These are phyloP conservation scores for Colletotrichum sp. DNA, from an alignment of 2,329 filamentous ascomycete genomes.

Conservation along the genomic window DNA sequence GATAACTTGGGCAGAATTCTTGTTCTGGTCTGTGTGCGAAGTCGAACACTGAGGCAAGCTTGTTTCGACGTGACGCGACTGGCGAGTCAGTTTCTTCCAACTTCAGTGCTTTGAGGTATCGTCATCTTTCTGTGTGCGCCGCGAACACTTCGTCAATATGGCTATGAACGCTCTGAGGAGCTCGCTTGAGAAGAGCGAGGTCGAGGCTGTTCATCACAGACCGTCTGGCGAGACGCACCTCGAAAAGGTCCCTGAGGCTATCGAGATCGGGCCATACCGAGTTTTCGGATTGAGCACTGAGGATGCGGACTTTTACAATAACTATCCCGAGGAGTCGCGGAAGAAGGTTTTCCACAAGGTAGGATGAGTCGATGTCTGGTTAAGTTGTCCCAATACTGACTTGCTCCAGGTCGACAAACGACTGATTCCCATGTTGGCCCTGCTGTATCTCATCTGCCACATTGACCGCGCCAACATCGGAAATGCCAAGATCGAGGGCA, in stretches of 20 bases:
- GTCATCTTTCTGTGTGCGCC: accelerated
- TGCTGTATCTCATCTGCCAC: slow-evolving; percentile 62
- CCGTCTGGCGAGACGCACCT: background rate
- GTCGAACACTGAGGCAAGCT: background rate
- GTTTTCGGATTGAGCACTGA: slow-evolving; percentile 31
- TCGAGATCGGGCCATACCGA: slow-evolving; percentile 32
- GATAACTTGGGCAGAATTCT: background rate
- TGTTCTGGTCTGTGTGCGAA: background rate
- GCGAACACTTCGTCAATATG: background rate
- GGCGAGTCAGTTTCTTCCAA: background rate
- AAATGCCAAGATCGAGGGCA: slow-evolving; percentile 55
- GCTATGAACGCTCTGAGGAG: background rate
- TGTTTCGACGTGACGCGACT: background rate
- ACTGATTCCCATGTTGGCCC: slow-evolving; percentile 56
- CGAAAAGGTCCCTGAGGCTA: slow-evolving; percentile 23
- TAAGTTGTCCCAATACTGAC: background rate
- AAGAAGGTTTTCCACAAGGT: slow-evolving; percentile 28
- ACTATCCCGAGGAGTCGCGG: slow-evolving; percentile 28
- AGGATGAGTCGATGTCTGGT: background rate
- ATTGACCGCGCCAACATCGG: slow-evolving; percentile 57
- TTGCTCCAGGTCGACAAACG: slow-evolving; percentile 19
- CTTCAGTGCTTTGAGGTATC: background rate
- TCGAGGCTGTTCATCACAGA: slow-evolving; percentile 5
- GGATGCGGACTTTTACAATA: slow-evolving; percentile 34
- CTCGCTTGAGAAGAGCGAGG: slow-evolving; percentile 18